Conservation (phyloP, 2,329 filamentous ascomycete species). For the Fusarium sarcochroum region DNA sequence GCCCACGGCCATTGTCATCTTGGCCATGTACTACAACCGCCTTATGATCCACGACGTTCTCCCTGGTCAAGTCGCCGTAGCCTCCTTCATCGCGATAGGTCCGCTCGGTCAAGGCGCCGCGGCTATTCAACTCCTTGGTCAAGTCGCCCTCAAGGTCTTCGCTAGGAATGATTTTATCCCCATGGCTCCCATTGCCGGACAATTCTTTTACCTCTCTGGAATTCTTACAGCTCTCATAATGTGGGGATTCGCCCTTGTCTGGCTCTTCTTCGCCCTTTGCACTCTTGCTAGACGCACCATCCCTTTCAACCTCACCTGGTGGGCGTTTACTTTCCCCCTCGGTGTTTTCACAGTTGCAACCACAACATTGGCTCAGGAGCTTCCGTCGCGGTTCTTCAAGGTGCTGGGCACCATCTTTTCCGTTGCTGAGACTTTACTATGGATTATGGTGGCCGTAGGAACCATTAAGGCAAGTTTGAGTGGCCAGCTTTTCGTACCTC, state of each 20-base stretch:
- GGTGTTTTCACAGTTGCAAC: constrained; percentile 54
- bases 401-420: constrained; percentile 48
- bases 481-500: constrained; percentile 25
- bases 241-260: constrained; percentile 54
- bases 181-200: constrained; percentile 63
- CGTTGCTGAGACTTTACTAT: constrained; percentile 33
- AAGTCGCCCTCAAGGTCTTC: constrained; percentile 54
- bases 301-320: constrained; percentile 58
- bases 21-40: constrained; percentile 74
- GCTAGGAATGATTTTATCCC: constrained; percentile 48
- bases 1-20: constrained; percentile 65
- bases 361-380: constrained; percentile 49
- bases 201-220: constrained; percentile 69
- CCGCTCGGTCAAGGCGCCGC: constrained; percentile 74
- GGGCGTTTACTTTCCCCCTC: constrained; percentile 57
- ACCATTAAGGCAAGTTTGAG: constrained; percentile 24
- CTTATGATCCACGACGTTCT: constrained; percentile 72
- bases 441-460: constrained; percentile 33
- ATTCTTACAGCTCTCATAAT: constrained; percentile 53
- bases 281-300: constrained; percentile 49
- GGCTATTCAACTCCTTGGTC: constrained; percentile 60
- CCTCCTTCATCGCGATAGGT: constrained; percentile 72
- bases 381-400: constrained; percentile 52
- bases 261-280: constrained; percentile 53
- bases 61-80: constrained; percentile 72